Conservation (phyloP, 768 basidiomycete species). For the Neoboletus brunneissimus region DNA sequence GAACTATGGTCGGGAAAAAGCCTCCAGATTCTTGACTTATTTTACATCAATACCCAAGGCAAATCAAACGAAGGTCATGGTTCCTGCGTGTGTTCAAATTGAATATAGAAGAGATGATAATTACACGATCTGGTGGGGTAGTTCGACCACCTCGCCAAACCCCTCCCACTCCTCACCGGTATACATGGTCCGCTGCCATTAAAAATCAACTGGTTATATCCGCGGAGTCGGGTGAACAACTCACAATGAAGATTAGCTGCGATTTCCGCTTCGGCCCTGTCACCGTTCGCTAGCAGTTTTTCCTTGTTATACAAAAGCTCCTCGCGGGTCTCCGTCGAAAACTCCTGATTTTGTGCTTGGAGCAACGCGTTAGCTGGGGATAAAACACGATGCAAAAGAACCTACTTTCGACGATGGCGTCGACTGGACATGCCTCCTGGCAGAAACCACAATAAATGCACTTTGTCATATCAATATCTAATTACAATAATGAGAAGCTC, state of each 20-base stretch:
- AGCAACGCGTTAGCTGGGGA: conserved; percentile 1
- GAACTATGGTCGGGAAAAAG: neutral
- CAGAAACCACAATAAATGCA: conserved; percentile 99
- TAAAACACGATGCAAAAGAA: conserved; percentile 17
- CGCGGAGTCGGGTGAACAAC: conserved; percentile 20
- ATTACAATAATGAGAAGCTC: neutral
- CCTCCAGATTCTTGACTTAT: neutral
- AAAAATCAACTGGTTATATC: conserved; percentile 22
- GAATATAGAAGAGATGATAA: conserved; percentile 15
- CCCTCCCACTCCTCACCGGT: conserved; percentile 54
- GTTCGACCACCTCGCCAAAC: conserved; percentile 7
- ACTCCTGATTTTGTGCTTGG: conserved; percentile 95
- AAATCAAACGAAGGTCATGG: conserved; percentile 1
- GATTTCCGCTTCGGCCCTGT: conserved; percentile 95
- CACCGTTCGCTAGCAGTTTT: conserved; percentile 94
- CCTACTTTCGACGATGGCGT: conserved; percentile 98
- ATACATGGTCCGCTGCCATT: conserved; percentile 76
- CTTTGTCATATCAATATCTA: conserved; percentile 99
- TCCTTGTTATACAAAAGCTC: conserved; percentile 99
- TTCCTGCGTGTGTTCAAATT: conserved; percentile 4
- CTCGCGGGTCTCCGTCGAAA: conserved; percentile 95
- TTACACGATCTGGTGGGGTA: conserved; percentile 22
- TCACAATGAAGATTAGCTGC: conserved; percentile 87
- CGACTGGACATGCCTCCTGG: conserved; percentile 98
- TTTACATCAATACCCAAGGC: neutral